A percentile compares a stretch with the other conserved stretches of the same genome.
Evolutionary conservation across 2,329 filamentous ascomycete genomes (phyloP).

Genomic region (Curvularia sp.): DNA sequence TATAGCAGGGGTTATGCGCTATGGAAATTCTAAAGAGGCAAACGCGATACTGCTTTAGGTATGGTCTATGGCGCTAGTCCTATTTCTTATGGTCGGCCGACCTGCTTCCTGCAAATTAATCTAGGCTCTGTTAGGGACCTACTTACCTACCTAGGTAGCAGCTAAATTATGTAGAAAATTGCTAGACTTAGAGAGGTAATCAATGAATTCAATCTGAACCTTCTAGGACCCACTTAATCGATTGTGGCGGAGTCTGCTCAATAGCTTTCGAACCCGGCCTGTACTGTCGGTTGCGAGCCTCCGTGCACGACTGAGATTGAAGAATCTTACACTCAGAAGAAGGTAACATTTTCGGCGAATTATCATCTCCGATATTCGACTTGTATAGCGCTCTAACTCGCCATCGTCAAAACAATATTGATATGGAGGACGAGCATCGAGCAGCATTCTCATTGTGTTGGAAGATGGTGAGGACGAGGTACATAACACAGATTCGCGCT

Average conservation of each 20-base stretch:
- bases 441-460: too few relatives aligned
- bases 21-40: too few relatives aligned
- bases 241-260: constrained; percentile 1
- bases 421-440: neutral
- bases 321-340: constrained; percentile 3
- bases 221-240: constrained; percentile 1
- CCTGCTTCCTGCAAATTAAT: too few relatives aligned
- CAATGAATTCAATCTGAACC: neutral
- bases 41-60: too few relatives aligned
- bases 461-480: too few relatives aligned
- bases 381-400: constrained; percentile 1
- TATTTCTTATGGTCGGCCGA: too few relatives aligned
- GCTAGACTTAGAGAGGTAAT: constrained; percentile 2
- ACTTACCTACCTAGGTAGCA: neutral
- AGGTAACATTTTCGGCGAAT: constrained; percentile 3
- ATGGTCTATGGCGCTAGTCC: too few relatives aligned
- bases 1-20: too few relatives aligned
- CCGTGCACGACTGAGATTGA: neutral
- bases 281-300: neutral
- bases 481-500: too few relatives aligned
- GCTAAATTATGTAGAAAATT: neutral
- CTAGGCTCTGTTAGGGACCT: neutral
- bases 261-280: constrained; percentile 1
- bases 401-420: neutral
- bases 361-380: constrained; percentile 3